A percentile compares a stretch with the other conserved stretches of the same genome.
Conservation (phyloP, 176 grass and related monocot genomes). For the Poa pratensis region DNA sequence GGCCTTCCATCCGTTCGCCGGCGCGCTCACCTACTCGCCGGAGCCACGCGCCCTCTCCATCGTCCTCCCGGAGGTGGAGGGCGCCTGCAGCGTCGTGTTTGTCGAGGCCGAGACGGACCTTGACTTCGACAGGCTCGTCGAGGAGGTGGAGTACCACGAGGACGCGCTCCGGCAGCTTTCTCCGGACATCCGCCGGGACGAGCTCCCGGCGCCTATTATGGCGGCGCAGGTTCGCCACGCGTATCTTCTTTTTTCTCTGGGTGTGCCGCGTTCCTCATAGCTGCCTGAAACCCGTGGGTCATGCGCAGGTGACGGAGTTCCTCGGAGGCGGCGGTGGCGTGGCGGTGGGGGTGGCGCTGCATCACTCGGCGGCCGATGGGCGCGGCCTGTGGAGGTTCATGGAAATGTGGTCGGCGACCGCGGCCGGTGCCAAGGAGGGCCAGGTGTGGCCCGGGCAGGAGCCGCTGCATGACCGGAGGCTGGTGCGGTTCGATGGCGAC, state of each 20-base stretch:
- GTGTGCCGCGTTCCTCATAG: not conserved
- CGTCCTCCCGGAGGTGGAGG: not conserved
- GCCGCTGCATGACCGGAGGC: constrained; percentile 34
- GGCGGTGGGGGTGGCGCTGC: constrained; percentile 35
- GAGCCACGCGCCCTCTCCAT: not conserved
- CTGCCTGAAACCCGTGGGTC: not conserved
- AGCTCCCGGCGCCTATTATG: constrained; percentile 41
- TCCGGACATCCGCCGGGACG: constrained; percentile 30
- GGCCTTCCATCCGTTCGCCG: constrained; percentile 36
- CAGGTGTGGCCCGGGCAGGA: not conserved
- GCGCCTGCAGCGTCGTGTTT: constrained; percentile 31
- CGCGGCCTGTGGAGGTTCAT: constrained; percentile 42
- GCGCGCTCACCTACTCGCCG: constrained; percentile 2
- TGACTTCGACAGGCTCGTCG: constrained; percentile 6
- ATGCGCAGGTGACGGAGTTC: constrained; percentile 46
- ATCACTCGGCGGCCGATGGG: constrained; percentile 34
- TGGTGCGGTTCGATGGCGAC: constrained; percentile 36
- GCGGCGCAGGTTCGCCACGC: constrained; percentile 28
- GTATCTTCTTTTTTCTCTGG: not conserved
- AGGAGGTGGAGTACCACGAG: not conserved
- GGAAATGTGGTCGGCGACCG: not conserved
- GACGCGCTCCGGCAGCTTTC: constrained; percentile 16
- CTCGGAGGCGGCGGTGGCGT: not conserved
- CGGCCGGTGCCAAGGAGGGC: not conserved
- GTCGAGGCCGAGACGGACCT: constrained; percentile 45